These are phyloP conservation scores for Torulaspora maleeae DNA, from an alignment of 805 yeast genomes.

Conservation along the genomic window DNA sequence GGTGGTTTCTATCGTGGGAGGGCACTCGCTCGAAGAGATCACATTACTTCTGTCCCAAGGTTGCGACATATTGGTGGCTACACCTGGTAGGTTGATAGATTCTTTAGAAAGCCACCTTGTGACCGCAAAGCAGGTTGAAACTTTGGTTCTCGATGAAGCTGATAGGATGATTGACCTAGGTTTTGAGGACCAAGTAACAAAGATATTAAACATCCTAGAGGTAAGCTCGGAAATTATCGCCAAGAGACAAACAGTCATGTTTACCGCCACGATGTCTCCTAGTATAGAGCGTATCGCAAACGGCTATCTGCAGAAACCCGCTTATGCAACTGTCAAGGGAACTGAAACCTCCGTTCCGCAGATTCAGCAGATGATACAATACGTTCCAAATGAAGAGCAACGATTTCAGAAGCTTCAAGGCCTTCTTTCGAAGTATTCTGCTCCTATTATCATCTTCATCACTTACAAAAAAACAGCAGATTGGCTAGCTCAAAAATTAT, in stretches of 20 bases:
- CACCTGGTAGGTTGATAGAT: constrained; percentile 90
- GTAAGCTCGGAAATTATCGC: constrained; percentile 41
- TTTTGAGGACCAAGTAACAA: constrained; percentile 72
- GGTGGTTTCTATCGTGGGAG: constrained; percentile 76
- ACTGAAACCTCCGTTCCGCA: constrained; percentile 51
- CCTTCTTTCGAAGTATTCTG: constrained; percentile 31
- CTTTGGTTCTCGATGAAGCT: constrained; percentile 85
- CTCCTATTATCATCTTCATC: constrained; percentile 76
- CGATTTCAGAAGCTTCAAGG: constrained; percentile 38
- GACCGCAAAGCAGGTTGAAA: constrained; percentile 55
- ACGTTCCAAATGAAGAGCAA: constrained; percentile 41
- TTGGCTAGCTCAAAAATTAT: constrained; percentile 48
- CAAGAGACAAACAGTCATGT: constrained; percentile 73
- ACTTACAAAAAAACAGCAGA: constrained; percentile 76
- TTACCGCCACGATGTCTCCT: constrained; percentile 88
- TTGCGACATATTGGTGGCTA: constrained; percentile 80
- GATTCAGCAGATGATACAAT: constrained; percentile 65
- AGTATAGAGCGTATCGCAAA: constrained; percentile 62
- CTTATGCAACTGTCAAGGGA: constrained; percentile 61
- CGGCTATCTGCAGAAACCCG: constrained; percentile 60
- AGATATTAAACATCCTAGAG: constrained; percentile 44
- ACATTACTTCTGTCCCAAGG: constrained; percentile 52
- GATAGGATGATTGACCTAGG: constrained; percentile 96
- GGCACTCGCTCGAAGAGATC: constrained; percentile 77
- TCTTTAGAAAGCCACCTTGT: constrained; percentile 65